Evolutionary conservation across 1,284 basidiomycete genomes (phyloP), one percentile per base, ranked within the genome.

Genomic region (Rhodotorula sp.): DNA sequence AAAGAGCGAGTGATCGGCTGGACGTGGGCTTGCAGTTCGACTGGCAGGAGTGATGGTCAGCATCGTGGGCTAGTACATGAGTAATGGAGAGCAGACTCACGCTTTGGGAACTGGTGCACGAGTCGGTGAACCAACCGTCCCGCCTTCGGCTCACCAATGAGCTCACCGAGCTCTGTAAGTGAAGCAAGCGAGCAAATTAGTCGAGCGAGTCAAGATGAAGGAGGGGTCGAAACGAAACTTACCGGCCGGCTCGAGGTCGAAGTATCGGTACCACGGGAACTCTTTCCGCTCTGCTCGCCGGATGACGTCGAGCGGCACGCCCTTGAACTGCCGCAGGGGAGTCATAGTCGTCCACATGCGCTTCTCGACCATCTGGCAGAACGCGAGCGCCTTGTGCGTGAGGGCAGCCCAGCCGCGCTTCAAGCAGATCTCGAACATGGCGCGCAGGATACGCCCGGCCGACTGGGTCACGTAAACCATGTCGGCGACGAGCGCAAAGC

Each of bases 331-430:
- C 63, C 95, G 87, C 62, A 99, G 84, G 22, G 95, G 95, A 0
- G 94, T 95, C 95, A 99, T 99, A 0, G 93, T 93, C 59, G 89
- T 89, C 95, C 96, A 99, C 86, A 89, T 91, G 74, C 53, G 74
- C 77, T 78, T 79, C 70, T 83, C 82, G 57, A 81, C 91, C 95
- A 98, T 98, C 84, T 99, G 98, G 84, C 95, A 99, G 70, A 99
- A 84, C 75, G 95, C 91, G 53, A 99, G 85, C 8, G 93, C 93
- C 37, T 91, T 89, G 73, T 93, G 90, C 1, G 94, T 93, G 0
- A 95, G 91, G 10, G 91, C 85, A 1, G 96, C 94, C 93, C 95
- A 99, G n/a, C 95, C 95, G 68, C 95, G 88, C 83, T 96, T 97
- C 72, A 98, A 83, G 80, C 95, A 99, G 66, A 99, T 99, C 82